Percentiles rank a stretch among this genome's conserved stretches.
phyloP scores from a whole-genome alignment of 2,329 filamentous ascomycete genomes.

The Neonectria neomacrospora region DNA sequence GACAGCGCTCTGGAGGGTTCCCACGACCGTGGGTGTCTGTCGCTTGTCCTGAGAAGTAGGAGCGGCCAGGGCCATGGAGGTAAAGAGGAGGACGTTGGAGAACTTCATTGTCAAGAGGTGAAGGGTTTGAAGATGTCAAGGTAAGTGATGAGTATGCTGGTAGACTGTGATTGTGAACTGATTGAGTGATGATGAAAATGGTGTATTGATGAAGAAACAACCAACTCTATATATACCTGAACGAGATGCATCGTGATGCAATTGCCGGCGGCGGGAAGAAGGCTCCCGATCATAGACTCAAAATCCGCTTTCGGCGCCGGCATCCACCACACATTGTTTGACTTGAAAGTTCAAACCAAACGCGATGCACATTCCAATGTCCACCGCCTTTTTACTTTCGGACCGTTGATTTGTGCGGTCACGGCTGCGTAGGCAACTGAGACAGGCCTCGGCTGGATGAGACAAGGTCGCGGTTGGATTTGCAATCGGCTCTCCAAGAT shows the following conservation, averaged over 20 bases:
- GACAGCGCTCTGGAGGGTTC: background rate
- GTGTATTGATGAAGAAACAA: background rate
- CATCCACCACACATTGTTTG: background rate
- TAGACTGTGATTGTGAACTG: background rate
- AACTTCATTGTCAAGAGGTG: conserved; percentile 19
- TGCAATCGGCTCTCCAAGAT: background rate
- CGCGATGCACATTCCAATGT: conserved; percentile 11
- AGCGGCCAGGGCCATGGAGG: conserved; percentile 7
- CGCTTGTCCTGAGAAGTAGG: background rate
- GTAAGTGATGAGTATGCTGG: background rate
- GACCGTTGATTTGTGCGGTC: background rate
- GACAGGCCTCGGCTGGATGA: background rate
- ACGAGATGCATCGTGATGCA: background rate
- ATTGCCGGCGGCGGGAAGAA: background rate
- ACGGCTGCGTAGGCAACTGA: background rate
- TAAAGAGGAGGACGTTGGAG: conserved; percentile 21
- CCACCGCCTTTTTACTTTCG: background rate
- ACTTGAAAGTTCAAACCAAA: background rate
- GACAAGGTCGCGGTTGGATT: background rate
- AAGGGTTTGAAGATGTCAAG: background rate
- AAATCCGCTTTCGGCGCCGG: background rate
- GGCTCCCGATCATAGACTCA: background rate
- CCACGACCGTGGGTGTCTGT: background rate
- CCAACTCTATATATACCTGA: background rate
- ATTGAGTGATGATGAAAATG: background rate